Percentiles rank a stretch among this genome's conserved stretches.
These are phyloP conservation scores for Cyberlindnera samutprakarnensis DNA, from an alignment of 805 yeast genomes.

Conservation along the genomic window DNA sequence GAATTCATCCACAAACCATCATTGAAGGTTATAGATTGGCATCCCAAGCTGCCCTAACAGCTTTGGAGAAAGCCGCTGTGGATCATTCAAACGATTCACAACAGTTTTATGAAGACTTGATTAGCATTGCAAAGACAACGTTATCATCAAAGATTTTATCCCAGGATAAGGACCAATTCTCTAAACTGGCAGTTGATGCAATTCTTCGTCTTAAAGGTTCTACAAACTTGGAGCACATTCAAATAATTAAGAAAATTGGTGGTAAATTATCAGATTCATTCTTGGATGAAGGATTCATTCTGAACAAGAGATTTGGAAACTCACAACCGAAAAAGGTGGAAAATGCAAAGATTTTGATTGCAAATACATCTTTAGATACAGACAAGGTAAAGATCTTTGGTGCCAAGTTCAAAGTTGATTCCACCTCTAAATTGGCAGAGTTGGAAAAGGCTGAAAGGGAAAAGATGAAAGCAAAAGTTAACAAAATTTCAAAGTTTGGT, in stretches of 20 bases:
- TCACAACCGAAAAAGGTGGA: constrained; percentile 83
- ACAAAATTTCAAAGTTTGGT: constrained; percentile 79
- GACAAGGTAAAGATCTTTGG: constrained; percentile 97
- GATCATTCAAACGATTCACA: constrained; percentile 74
- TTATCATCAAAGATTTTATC: constrained; percentile 86
- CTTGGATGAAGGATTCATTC: constrained; percentile 91
- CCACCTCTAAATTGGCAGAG: constrained; percentile 90
- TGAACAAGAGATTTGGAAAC: constrained; percentile 88
- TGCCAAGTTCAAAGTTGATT: constrained; percentile 94
- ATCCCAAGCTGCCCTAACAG: constrained; percentile 69
- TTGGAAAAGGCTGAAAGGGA: constrained; percentile 88
- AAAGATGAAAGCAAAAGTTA: constrained; percentile 87
- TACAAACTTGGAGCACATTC: constrained; percentile 82
- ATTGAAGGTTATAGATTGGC: constrained; percentile 95
- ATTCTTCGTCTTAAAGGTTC: constrained; percentile 88
- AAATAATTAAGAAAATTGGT: constrained; percentile 88
- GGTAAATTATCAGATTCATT: constrained; percentile 89
- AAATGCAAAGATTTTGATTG: constrained; percentile 82
- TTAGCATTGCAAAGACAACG: constrained; percentile 88
- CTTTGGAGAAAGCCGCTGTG: constrained; percentile 71
- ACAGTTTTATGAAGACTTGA: constrained; percentile 61
- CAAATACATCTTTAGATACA: constrained; percentile 94
- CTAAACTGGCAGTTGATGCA: constrained; percentile 91
- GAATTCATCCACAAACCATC: constrained; percentile 96
- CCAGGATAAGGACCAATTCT: constrained; percentile 89